These are phyloP conservation scores for Spinacia oleracea DNA, from an alignment of 179 eudicot species.

Conservation along the genomic window DNA sequence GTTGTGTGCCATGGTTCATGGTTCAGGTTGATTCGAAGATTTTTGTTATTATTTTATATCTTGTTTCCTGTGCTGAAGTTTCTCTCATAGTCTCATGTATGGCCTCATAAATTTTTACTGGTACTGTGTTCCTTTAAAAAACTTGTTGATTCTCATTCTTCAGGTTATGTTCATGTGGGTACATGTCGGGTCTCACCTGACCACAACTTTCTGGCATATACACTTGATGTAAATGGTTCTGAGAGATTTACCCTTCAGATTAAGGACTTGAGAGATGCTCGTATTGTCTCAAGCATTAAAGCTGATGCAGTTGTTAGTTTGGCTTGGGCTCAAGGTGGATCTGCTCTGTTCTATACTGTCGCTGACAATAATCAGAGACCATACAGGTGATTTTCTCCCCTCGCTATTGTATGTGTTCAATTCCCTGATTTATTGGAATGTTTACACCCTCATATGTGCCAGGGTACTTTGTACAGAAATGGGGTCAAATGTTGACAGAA, in stretches of 20 bases:
- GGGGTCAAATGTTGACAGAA: slow-evolving; percentile 48
- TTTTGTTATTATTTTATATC: not conserved
- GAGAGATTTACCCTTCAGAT: slow-evolving; percentile 79
- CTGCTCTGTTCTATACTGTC: slow-evolving; percentile 69
- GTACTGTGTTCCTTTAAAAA: not conserved
- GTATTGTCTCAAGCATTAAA: slow-evolving; percentile 42
- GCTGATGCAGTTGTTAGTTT: slow-evolving; percentile 80
- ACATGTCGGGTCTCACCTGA: slow-evolving; percentile 93
- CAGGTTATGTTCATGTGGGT: slow-evolving; percentile 96
- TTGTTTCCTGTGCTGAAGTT: not conserved
- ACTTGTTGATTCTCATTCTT: slow-evolving; percentile 17
- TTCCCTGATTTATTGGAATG: slow-evolving; percentile 25
- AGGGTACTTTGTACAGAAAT: slow-evolving; percentile 68
- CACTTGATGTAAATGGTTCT: slow-evolving; percentile 73
- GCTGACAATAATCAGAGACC: slow-evolving; percentile 87
- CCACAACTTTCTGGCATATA: slow-evolving; percentile 85
- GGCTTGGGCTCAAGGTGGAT: slow-evolving; percentile 85
- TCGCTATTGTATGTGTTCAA: slow-evolving; percentile 7
- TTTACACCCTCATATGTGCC: slow-evolving; percentile 32
- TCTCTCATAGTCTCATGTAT: not conserved
- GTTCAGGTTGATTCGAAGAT: not conserved
- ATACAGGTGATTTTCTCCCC: slow-evolving; percentile 54
- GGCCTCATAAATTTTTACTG: not conserved
- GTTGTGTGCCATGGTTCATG: not conserved
- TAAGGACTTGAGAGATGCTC: slow-evolving; percentile 62